Base-by-base conservation (phyloP, 371 early-diverging fungal genomes). In the Apophysomyces ossiformis region DNA sequence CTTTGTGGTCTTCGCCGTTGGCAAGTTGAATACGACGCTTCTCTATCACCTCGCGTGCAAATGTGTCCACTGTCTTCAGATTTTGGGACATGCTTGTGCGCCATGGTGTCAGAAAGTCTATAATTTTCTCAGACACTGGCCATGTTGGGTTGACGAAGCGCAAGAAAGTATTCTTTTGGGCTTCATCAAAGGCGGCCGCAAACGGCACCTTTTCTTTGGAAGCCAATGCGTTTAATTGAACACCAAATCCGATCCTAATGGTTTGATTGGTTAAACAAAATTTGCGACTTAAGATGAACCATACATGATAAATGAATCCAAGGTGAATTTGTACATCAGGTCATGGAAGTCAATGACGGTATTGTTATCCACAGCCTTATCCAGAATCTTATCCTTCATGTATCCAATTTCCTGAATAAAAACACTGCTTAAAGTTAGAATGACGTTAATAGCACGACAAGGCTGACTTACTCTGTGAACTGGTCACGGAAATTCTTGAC, bases 231-330 rank as follows among this genome's bases (percentile, higher is more conserved):
- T 79, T 65, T 8, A 85, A 57, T 18, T 83, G 64, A 13, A 76
- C 75, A 54, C 80, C 81, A 70, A 83, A 85, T 4, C 82, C 85
- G 44, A 86, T 69, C 9, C 83, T 77, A 61, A 7, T 4, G 41
- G 5, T 11, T n/a, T 16, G 26, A 45, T 43, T 41, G 11, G 8
- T 32, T 37, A 35, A 18, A 39, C 21, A 37, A 39, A 5, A 38
- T 13, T 15, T 38, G 11, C 43, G 32, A 36, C 2, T 58, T 8
- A 18, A 18, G 5, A 21, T 16, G 6, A 8, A 65, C 79, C 63
- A 26, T 74, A 87, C 87, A 79, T 70, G 21, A 80, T 81, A 71
- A 88, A 88, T 21, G 82, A 81, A 50, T 88, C 85, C 45, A 88
- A 62, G 7, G 86, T 86, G 63, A 82, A 88, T 37, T 72, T 70